These are phyloP conservation scores for Lolium perenne DNA, from an alignment of 176 grass and related monocot genomes.

Conservation along the genomic window DNA sequence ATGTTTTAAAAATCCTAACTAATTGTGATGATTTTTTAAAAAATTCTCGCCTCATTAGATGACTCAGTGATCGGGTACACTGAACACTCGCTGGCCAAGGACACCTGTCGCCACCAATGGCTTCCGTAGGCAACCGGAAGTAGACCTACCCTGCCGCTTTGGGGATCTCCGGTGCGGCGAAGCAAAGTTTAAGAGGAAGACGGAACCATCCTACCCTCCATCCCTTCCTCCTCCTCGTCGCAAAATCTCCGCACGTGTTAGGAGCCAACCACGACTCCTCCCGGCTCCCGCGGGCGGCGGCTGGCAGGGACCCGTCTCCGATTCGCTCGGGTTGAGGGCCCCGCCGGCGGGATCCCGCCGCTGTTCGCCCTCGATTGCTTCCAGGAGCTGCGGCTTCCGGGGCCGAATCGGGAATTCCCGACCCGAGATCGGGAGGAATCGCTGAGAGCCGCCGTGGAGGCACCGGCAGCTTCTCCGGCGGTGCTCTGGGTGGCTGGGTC, in stretches of 20 bases:
- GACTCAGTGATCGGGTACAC: too few species aligned
- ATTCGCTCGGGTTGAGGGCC: neutral
- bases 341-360: neutral
- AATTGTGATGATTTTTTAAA: too few species aligned
- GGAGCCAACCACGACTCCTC: neutral
- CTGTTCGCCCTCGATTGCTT: neutral
- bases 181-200: constrained; percentile 15
- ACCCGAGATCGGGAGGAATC: neutral
- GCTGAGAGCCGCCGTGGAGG: neutral
- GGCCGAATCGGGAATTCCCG: neutral
- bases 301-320: neutral
- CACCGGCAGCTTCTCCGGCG: constrained; percentile 29
- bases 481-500: neutral
- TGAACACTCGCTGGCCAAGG: neutral
- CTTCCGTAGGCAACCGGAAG: neutral
- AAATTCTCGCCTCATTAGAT: too few species aligned
- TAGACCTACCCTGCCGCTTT: constrained; percentile 1
- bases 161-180: neutral
- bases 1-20: too few species aligned
- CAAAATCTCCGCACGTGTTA: neutral
- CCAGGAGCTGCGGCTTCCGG: neutral
- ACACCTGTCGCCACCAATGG: neutral
- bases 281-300: neutral
- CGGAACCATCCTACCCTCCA: neutral
- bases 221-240: neutral